Evolutionary conservation across 2,329 filamentous ascomycete species (phyloP).

Genomic region (Penicillium sp.): DNA sequence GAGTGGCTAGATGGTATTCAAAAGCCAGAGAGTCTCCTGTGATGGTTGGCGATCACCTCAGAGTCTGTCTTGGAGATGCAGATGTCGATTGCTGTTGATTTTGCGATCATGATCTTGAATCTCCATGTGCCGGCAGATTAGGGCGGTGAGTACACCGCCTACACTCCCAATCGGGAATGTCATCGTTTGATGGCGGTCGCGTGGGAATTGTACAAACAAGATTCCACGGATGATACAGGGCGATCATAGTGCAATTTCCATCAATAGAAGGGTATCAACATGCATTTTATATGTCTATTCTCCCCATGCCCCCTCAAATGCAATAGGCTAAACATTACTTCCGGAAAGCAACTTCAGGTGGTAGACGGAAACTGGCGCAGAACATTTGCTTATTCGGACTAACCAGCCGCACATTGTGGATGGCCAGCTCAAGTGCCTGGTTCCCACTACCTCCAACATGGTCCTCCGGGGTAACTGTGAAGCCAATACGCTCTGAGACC

Average conservation of each 20-base stretch:
- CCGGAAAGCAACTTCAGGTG: slow-evolving; percentile 71
- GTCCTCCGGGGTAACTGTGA: slow-evolving; percentile 52
- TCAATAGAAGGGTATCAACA: slow-evolving; percentile 19
- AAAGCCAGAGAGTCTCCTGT: too few species aligned
- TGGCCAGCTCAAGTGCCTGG: slow-evolving; percentile 52
- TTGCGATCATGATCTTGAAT: not conserved
- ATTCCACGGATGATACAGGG: too few species aligned
- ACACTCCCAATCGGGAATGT: slow-evolving; percentile 10
- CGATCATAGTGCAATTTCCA: too few species aligned
- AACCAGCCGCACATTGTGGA: slow-evolving; percentile 71
- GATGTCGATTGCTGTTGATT: not conserved
- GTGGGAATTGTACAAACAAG: too few species aligned
- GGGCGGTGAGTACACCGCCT: slow-evolving; percentile 19
- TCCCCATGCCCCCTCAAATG: slow-evolving; percentile 18
- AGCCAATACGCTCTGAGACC: slow-evolving; percentile 57
- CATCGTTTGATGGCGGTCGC: not conserved
- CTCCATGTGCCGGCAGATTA: slow-evolving; percentile 11
- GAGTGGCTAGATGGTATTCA: too few species aligned
- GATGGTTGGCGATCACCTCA: too few species aligned
- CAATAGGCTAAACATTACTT: slow-evolving; percentile 15
- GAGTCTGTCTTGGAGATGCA: not conserved
- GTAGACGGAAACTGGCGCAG: slow-evolving; percentile 85
- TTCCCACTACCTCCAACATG: slow-evolving; percentile 49
- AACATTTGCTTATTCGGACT: slow-evolving; percentile 95
- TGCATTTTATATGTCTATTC: slow-evolving; percentile 9